phyloP scores from a whole-genome alignment of 768 basidiomycete species.

The Trametes maxima region DNA sequence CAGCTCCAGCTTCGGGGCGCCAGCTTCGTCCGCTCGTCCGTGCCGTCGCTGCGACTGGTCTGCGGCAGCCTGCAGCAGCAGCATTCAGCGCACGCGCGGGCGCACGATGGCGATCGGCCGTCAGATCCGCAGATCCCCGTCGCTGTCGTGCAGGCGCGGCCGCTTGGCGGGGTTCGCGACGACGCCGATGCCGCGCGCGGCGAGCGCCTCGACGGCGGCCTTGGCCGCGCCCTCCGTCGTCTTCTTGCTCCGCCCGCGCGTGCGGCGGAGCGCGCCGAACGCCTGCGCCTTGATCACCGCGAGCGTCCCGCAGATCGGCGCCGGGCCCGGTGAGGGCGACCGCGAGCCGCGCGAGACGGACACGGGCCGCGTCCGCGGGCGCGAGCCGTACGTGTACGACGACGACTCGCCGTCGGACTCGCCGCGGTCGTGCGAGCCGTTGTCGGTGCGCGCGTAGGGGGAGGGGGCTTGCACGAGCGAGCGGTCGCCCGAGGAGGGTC shows the following conservation, averaged over 20 bases:
- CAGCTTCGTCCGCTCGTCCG: background rate
- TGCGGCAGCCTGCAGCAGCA: too few relatives aligned
- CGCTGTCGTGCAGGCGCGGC: slow-evolving; percentile 55
- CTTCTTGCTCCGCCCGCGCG: slow-evolving; percentile 73
- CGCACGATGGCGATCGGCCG: background rate
- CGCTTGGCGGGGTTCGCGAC: slow-evolving; percentile 42
- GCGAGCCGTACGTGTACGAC: slow-evolving; percentile 38
- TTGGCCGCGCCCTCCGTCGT: slow-evolving; percentile 70
- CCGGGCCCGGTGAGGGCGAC: slow-evolving; percentile 49
- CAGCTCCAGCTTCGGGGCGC: too few relatives aligned
- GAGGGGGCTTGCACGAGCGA: slow-evolving; percentile 33
- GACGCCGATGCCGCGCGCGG: slow-evolving; percentile 71
- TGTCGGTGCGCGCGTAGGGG: slow-evolving; percentile 53
- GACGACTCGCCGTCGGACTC: slow-evolving; percentile 49
- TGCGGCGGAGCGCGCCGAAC: slow-evolving; percentile 81
- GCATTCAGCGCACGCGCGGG: background rate
- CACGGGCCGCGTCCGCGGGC: slow-evolving; percentile 36
- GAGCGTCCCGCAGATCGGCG: slow-evolving; percentile 73
- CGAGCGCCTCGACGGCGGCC: slow-evolving; percentile 80
- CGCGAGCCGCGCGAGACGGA: slow-evolving; percentile 44
- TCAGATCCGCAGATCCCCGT: slow-evolving; percentile 40
- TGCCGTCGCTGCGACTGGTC: background rate
- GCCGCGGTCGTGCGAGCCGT: slow-evolving; percentile 42
- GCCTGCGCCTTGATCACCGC: slow-evolving; percentile 92
- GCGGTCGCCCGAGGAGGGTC: slow-evolving; percentile 41